A percentile compares a stretch with the other conserved stretches of the same genome.
phyloP scores from a whole-genome alignment of 2,329 filamentous ascomycete genomes.

The Dactylonectria macrodidyma region DNA sequence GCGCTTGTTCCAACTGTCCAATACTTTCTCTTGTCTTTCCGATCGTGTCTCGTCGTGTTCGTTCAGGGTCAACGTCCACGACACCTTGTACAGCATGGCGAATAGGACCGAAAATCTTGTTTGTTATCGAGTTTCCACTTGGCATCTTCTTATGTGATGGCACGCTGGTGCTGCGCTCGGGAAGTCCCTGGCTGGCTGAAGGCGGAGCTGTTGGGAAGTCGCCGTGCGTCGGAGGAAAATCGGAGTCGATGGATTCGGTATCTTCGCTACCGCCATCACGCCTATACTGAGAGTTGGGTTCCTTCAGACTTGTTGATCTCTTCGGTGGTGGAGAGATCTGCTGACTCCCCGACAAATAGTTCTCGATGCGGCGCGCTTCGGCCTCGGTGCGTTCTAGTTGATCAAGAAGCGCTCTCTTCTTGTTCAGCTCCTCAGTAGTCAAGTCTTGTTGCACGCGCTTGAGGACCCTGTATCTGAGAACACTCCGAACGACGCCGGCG shows the following conservation, averaged over 20 bases:
- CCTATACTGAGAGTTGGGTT: constrained; percentile 63
- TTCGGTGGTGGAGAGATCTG: constrained; percentile 72
- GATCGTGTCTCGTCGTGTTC: constrained; percentile 92
- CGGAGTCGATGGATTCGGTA: constrained; percentile 92
- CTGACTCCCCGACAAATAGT: constrained; percentile 86
- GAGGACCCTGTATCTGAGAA: constrained; percentile 89
- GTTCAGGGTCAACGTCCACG: constrained; percentile 94
- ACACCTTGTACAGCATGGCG: constrained; percentile 97
- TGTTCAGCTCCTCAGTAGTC: constrained; percentile 92
- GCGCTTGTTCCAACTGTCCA: constrained; percentile 88
- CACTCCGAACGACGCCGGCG: constrained; percentile 90
- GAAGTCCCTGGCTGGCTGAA: constrained; percentile 81
- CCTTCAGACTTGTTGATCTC: constrained; percentile 75
- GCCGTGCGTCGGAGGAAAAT: constrained; percentile 92
- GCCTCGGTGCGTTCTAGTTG: constrained; percentile 94
- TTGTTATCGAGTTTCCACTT: constrained; percentile 91
- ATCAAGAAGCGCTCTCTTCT: constrained; percentile 86
- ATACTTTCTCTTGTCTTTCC: constrained; percentile 95
- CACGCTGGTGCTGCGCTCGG: constrained; percentile 64
- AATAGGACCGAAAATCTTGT: constrained; percentile 94
- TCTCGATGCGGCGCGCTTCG: constrained; percentile 93
- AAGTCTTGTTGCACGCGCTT: constrained; percentile 98
- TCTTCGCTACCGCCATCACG: constrained; percentile 78
- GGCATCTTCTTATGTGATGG: constrained; percentile 81
- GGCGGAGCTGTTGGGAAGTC: constrained; percentile 75